Base-by-base conservation (phyloP, 2,329 filamentous ascomycete species). In the Magnaporthales sp. region DNA sequence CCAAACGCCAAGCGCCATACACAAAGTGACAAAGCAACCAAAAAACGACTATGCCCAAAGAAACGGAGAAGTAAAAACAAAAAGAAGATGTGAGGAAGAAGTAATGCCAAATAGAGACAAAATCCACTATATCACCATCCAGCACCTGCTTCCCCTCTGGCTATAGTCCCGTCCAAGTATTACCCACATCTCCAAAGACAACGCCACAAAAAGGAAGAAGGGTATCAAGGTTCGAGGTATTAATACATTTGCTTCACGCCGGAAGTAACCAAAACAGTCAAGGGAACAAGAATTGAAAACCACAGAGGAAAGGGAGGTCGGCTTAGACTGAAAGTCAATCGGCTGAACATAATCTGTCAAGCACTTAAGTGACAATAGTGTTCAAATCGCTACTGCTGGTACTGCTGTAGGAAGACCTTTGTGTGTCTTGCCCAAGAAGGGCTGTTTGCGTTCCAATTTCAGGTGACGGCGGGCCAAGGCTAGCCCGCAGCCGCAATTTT, bases 401-500 rank as follows among this genome's bases (percentile, higher is more conserved):
- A 27, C 56, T 60, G 56, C 56, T 60, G 56, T 60, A 60, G 9
- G 56, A 60, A 9, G 56, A 26, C 24, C 56, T 26, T 60, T 60
- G 56, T 15, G 24, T 27, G 29, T 60, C 56, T 27, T 60, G 56
- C 56, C 24, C 56, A 24, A 27, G 13, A 2, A 60, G 56, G 11
- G 26, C 15, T 27, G 56, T 26, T 27, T 60, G 56, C n/a, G 24
- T 60, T 27, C 56, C 56, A 7, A 60, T 26, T 11, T 60, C 56
- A 7, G 56, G 56, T 11, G 56, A 60, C 24, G 56, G 56, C 22
- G 56, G 26, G 24, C 56, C 56, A 10, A 65, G 22, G 26, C 30
- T 46, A 9, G 27, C 61, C 38, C 66, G 70, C 38, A 87, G 76
- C 62, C 83, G 79, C 64, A 92, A 81, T 74, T 90, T 91, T 75